Conservation (phyloP, 352 stramenopile genomes). For the Thraustotheca clavata region DNA sequence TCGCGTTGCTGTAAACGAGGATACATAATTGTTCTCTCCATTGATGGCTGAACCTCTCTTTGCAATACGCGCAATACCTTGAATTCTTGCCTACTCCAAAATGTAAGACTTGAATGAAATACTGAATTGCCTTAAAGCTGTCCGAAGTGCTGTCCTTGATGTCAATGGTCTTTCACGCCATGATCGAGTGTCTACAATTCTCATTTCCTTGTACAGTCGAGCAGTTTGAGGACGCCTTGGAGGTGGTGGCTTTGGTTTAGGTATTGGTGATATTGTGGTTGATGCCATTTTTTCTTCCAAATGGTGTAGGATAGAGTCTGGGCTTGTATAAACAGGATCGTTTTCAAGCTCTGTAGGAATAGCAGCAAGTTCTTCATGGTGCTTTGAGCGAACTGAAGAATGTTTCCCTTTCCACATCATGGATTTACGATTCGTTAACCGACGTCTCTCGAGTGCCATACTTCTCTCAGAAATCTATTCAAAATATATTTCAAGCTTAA, state of each 20-base stretch:
- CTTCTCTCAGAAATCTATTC: constrained; percentile 30
- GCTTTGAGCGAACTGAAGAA: too few relatives aligned
- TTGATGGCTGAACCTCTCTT: background rate
- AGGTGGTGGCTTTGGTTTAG: background rate
- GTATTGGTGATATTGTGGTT: background rate
- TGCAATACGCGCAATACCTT: constrained; percentile 1
- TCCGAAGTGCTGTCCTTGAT: constrained; percentile 43
- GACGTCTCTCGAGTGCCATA: constrained; percentile 24
- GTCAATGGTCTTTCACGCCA: constrained; percentile 37
- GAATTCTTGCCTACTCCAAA: constrained; percentile 21
- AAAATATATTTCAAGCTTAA: constrained; percentile 28
- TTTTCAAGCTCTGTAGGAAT: too few relatives aligned
- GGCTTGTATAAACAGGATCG: too few relatives aligned
- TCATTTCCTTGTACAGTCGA: too few relatives aligned
- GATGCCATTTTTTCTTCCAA: background rate
- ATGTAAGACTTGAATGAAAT: background rate
- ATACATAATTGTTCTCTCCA: background rate
- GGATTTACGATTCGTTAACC: constrained; percentile 17
- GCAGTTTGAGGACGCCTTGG: constrained; percentile 5
- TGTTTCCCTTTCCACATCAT: constrained; percentile 10
- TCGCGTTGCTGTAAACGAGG: background rate
- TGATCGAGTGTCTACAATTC: too few relatives aligned
- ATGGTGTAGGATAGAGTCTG: background rate
- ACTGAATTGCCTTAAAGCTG: constrained; percentile 27
- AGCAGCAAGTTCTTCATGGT: too few relatives aligned